phyloP scores from a whole-genome alignment of 2,329 filamentous ascomycete species.

The Fusarium sp. region DNA sequence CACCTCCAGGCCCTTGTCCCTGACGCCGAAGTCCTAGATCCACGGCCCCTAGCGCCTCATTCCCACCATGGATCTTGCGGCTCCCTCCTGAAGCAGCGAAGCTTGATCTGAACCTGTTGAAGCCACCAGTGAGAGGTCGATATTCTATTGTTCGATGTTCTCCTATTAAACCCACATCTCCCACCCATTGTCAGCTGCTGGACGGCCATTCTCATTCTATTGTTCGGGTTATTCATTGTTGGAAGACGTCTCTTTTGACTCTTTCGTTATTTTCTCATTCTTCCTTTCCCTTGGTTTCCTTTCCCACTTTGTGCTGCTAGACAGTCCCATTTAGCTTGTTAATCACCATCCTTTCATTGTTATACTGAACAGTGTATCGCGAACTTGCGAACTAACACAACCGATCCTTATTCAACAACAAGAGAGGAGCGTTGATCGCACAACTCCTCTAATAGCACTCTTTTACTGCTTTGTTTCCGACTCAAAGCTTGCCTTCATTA shows the following conservation, averaged over 20 bases:
- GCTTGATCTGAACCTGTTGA: slow-evolving; percentile 27
- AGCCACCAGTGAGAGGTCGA: slow-evolving; percentile 33
- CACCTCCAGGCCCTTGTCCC: slow-evolving; percentile 25
- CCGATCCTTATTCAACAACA: slow-evolving; percentile 32
- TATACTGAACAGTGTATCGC: slow-evolving; percentile 26
- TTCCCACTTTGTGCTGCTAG: slow-evolving; percentile 37
- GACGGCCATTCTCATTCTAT: slow-evolving; percentile 40
- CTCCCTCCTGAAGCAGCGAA: slow-evolving; percentile 34
- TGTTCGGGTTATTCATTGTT: slow-evolving; percentile 38
- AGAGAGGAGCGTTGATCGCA: slow-evolving; percentile 46
- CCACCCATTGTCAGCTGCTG: slow-evolving; percentile 35
- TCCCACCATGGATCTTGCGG: slow-evolving; percentile 44
- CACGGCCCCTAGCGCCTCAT: slow-evolving; percentile 35
- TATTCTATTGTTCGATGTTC: slow-evolving; percentile 35
- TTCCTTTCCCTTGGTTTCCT: slow-evolving; percentile 31
- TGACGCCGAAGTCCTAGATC: slow-evolving; percentile 31
- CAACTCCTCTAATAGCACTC: slow-evolving; percentile 38
- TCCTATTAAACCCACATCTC: slow-evolving; percentile 40
- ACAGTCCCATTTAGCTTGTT: slow-evolving; percentile 33
- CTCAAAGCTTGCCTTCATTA: slow-evolving; percentile 19
- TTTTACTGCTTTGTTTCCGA: slow-evolving; percentile 23
- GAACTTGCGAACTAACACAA: slow-evolving; percentile 19
- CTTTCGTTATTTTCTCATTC: slow-evolving; percentile 38
- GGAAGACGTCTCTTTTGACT: slow-evolving; percentile 38
- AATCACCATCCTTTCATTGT: slow-evolving; percentile 39